These are phyloP conservation scores for Penicillium sp. DNA, from an alignment of 2,329 filamentous ascomycete species.

Conservation along the genomic window DNA sequence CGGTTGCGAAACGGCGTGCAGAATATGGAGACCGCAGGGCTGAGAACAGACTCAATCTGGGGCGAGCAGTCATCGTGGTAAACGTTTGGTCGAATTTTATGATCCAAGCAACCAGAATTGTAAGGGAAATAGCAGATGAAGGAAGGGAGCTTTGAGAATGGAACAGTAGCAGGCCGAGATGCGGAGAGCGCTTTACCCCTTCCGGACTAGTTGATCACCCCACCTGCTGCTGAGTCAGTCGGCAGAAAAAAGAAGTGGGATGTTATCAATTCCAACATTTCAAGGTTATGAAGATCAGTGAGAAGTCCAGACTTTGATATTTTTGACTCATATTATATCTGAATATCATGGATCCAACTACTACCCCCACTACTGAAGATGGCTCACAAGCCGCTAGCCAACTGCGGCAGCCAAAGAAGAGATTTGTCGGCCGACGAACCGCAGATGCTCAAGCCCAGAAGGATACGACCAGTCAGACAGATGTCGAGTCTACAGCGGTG, in stretches of 20 bases:
- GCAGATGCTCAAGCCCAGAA: conserved; percentile 57
- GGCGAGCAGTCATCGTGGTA: conserved; percentile 24
- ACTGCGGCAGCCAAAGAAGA: conserved; percentile 75
- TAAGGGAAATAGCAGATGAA: background rate
- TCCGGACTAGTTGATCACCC: conserved; percentile 18
- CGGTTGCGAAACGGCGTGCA: conserved; percentile 37
- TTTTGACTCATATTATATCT: background rate
- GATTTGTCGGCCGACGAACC: conserved; percentile 81
- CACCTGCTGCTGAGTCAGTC: conserved; percentile 11
- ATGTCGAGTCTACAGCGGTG: conserved; percentile 59
- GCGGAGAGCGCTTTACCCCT: conserved; percentile 29
- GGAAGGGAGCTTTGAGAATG: conserved; percentile 3
- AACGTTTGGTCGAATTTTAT: background rate
- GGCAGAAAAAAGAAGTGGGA: conserved; percentile 20
- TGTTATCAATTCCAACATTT: conserved; percentile 3
- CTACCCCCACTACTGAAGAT: background rate
- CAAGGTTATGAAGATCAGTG: background rate
- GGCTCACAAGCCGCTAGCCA: conserved; percentile 13
- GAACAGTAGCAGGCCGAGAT: conserved; percentile 18
- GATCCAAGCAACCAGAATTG: background rate
- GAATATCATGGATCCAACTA: background rate
- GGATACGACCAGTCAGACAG: conserved; percentile 58
- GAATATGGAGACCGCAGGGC: conserved; percentile 23
- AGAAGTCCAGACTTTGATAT: background rate
- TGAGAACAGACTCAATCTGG: conserved; percentile 30